These are phyloP conservation scores for Penicillium dipodomyicola DNA, from an alignment of 495 filamentous ascomycete species.

Conservation along the genomic window DNA sequence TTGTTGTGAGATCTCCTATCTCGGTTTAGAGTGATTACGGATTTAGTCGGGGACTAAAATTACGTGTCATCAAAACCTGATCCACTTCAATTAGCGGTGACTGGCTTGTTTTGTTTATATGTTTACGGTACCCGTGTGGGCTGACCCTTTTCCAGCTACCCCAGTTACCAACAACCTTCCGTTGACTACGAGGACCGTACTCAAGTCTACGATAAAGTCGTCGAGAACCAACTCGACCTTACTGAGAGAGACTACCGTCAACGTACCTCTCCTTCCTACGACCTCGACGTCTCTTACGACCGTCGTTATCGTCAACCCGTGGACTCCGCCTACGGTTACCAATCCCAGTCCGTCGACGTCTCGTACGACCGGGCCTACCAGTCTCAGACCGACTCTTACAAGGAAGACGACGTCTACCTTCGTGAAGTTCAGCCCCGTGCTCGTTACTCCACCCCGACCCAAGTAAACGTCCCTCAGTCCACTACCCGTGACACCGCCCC, in stretches of 20 bases:
- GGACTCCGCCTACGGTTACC: conserved; percentile 34
- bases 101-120: conserved; percentile 33
- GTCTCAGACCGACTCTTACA: conserved; percentile 31
- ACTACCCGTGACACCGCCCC: conserved; percentile 35
- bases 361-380: conserved; percentile 34
- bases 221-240: conserved; percentile 67
- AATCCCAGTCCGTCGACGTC: conserved; percentile 27
- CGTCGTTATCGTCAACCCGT: conserved; percentile 41
- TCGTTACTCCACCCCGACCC: conserved; percentile 37
- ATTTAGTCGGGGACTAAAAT: conserved; percentile 38
- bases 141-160: conserved; percentile 39
- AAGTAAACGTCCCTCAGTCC: conserved; percentile 34
- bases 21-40: conserved; percentile 26
- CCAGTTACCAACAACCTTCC: conserved; percentile 54
- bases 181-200: conserved; percentile 54
- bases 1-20: conserved; percentile 26
- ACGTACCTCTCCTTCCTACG: conserved; percentile 68
- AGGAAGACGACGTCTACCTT: conserved; percentile 28
- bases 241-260: conserved; percentile 84
- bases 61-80: conserved; percentile 40
- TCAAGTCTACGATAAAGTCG: conserved; percentile 51
- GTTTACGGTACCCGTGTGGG: conserved; percentile 23
- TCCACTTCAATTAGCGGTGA: conserved; percentile 37
- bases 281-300: conserved; percentile 58
- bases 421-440: conserved; percentile 49